These are phyloP conservation scores for Dovyalis caffra DNA, from an alignment of 345 rosid genomes.

Conservation along the genomic window DNA sequence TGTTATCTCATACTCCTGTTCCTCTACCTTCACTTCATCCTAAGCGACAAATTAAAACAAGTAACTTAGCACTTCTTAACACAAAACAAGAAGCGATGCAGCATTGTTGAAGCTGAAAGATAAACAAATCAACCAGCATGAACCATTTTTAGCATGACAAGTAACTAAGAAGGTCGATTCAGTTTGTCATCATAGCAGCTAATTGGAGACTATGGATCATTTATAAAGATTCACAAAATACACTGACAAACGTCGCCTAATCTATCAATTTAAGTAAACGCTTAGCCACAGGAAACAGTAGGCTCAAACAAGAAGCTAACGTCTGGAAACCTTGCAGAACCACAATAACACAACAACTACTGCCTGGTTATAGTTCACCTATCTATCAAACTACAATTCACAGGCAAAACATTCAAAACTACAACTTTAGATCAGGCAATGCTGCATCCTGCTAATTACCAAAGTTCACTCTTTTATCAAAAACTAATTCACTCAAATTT, in stretches of 20 bases:
- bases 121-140: background rate
- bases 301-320: background rate
- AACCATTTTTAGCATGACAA: background rate
- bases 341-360: background rate
- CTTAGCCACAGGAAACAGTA: background rate
- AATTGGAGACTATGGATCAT: background rate
- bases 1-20: constrained; percentile 66
- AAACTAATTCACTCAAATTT: background rate
- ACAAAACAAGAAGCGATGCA: background rate
- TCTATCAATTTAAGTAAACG: background rate
- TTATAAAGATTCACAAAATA: background rate
- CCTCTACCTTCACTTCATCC: constrained; percentile 55
- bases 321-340: background rate
- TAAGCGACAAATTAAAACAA: constrained; percentile 30
- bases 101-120: background rate
- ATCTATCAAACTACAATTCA: too few relatives aligned
- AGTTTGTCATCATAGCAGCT: background rate
- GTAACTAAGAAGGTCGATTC: background rate
- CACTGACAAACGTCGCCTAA: background rate
- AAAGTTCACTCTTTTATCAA: too few relatives aligned
- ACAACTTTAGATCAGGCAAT: too few relatives aligned
- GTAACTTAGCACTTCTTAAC: background rate
- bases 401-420: too few relatives aligned
- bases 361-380: too few relatives aligned
- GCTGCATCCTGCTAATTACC: too few relatives aligned